These are phyloP conservation scores for Amanita exitialis DNA, from an alignment of 768 basidiomycete genomes.

Conservation along the genomic window DNA sequence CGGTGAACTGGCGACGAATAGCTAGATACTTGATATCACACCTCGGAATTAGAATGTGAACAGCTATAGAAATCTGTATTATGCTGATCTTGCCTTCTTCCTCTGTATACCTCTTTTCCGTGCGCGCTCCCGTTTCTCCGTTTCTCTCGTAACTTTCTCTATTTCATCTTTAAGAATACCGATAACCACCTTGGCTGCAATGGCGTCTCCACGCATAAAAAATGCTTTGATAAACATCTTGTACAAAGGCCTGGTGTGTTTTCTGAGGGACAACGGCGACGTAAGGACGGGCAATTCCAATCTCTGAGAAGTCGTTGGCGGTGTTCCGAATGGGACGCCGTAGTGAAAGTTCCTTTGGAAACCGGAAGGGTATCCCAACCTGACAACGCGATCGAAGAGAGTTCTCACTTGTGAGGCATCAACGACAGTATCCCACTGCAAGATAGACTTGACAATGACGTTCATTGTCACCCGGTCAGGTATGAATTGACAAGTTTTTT, in stretches of 20 bases:
- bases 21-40: too few species aligned
- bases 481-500: conserved; percentile 33
- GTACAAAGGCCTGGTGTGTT: conserved; percentile 59
- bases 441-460: conserved; percentile 50
- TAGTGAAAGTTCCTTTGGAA: conserved; percentile 16
- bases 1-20: conserved; percentile 15
- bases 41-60: too few species aligned
- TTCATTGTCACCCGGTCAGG: conserved; percentile 67
- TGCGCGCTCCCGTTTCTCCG: conserved; percentile 21
- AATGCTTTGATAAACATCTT: conserved; percentile 66
- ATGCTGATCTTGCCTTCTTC: conserved; percentile 12
- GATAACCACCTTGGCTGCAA: conserved; percentile 41
- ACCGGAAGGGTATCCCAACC: conserved; percentile 46
- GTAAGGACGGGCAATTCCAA: conserved; percentile 27
- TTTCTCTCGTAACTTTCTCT: conserved; percentile 15
- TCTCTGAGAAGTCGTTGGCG: conserved; percentile 8
- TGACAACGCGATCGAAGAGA: conserved; percentile 58
- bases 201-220: conserved; percentile 40
- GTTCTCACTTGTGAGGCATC: conserved; percentile 32
- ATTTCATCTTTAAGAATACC: conserved; percentile 44
- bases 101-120: conserved; percentile 22
- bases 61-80: too few species aligned
- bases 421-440: conserved; percentile 39
- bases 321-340: conserved; percentile 37
- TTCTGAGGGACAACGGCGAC: conserved; percentile 39